Conservation (phyloP, 768 basidiomycete species). For the Russula dissimulans region DNA sequence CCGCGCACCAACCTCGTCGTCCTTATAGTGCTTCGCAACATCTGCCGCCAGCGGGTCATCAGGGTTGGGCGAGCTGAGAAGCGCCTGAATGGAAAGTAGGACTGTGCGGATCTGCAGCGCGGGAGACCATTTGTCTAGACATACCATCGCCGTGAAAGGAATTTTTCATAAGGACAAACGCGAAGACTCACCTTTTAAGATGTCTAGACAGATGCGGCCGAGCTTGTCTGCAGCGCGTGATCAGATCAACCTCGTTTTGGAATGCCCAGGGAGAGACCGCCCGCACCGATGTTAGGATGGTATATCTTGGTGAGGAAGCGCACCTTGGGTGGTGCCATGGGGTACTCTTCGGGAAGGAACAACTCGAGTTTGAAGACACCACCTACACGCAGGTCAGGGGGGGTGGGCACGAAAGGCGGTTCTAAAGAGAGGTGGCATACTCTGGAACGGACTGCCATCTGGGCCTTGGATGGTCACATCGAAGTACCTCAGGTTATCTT, state of each 20-base stretch:
- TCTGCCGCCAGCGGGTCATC: conserved; percentile 93
- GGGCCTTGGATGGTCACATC: conserved; percentile 97
- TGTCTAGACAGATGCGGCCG: conserved; percentile 96
- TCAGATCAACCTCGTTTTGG: background rate
- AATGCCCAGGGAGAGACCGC: background rate
- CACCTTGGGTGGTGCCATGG: conserved; percentile 98
- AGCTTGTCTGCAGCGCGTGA: conserved; percentile 67
- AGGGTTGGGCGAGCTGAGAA: conserved; percentile 92
- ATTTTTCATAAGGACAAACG: background rate
- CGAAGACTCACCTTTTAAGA: conserved; percentile 70
- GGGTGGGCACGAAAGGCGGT: background rate
- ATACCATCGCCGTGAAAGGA: background rate
- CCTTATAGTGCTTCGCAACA: conserved; percentile 97
- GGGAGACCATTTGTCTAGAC: conserved; percentile 95
- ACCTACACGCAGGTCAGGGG: conserved; percentile 36
- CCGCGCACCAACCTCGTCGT: conserved; percentile 90
- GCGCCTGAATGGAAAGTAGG: conserved; percentile 91
- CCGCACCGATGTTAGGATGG: conserved; percentile 96
- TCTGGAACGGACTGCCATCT: conserved; percentile 82
- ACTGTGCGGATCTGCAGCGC: conserved; percentile 98
- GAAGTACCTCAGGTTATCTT: conserved; percentile 97
- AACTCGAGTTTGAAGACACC: conserved; percentile 94
- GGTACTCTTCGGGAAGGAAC: conserved; percentile 98
- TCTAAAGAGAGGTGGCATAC: conserved; percentile 27
- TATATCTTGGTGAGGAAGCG: conserved; percentile 97